These are phyloP conservation scores for Candida ficus DNA, from an alignment of 805 yeast species.

Conservation along the genomic window DNA sequence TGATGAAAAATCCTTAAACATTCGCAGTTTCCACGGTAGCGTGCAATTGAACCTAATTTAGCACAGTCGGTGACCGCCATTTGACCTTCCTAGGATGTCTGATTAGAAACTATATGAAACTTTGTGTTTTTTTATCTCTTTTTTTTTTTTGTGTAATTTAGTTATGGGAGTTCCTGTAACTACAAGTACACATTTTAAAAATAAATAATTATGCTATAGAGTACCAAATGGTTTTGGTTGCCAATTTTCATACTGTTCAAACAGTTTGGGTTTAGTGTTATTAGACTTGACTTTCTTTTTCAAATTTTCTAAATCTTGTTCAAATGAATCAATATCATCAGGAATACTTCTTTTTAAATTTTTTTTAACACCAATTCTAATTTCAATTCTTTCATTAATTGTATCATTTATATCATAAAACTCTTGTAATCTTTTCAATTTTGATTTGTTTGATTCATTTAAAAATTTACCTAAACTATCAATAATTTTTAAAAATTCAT, in stretches of 20 bases:
- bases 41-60: conserved; percentile 81
- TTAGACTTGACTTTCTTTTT: conserved; percentile 21
- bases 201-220: too few species aligned
- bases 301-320: conserved; percentile 26
- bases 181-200: too few species aligned
- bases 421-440: too few species aligned
- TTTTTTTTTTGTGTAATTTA: not conserved
- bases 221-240: conserved; percentile 51
- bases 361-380: not conserved
- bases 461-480: not conserved
- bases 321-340: conserved; percentile 16
- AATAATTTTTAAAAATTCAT: not conserved
- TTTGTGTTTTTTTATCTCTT: not conserved
- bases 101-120: conserved; percentile 32
- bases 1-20: conserved; percentile 80
- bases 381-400: not conserved
- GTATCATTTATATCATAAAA: too few species aligned
- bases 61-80: conserved; percentile 81
- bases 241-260: conserved; percentile 34
- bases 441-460: too few species aligned
- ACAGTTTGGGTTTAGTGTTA: conserved; percentile 11
- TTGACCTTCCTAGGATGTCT: conserved; percentile 92
- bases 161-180: too few species aligned
- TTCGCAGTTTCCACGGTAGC: conserved; percentile 98
- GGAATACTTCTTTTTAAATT: conserved; percentile 8